Evolutionary conservation across 176 grass and related monocot species (phyloP), one percentile per base, ranked within the genome.

Genomic region (Avena eriantha): DNA sequence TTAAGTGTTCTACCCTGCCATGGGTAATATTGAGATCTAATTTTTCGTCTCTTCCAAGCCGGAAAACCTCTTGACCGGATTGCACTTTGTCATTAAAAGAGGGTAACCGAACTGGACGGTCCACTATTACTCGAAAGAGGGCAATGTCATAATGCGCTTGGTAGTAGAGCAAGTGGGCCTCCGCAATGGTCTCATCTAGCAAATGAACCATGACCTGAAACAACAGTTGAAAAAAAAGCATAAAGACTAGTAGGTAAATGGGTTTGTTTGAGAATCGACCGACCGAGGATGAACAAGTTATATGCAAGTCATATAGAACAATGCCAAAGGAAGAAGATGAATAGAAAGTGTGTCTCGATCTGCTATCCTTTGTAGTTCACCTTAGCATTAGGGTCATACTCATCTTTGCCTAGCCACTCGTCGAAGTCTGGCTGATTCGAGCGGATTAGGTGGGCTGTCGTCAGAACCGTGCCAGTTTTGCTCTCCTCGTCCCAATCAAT

Each of bases 91-190:
- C 64, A 8, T 22, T 69, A 69, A 55, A 82, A 16, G 47, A 70
- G 8, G 19, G 31, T 3, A 70, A 1, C 1, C 16, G 64, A 22
- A 55, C 12, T 4, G 48, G 17, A 7, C 1, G 2, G 11, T 70
- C 9, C 65, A 54, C n/a, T 17, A n/a, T 7, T 39, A 35, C 34
- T 19, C 21, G 21, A 0, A 54, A 70, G 8, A 82, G 15, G 41
- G 80, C 80, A 69, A 82, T 31, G 15, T 70, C 53, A 0, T 82
- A 82, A 14, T 82, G 80, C 31, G 69, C 51, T 50, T 82, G 80
- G 4, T 15, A 34, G 67, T 83, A 83, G 7, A 72, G 66, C 13
- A 83, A 35, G 7, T 17, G 12, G 34, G 12, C 33, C 0, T 24
- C 49, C n/a, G n/a, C 33, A 71, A 7, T 41, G 0, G 21, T 57